Base-by-base conservation (phyloP, 345 rosid species). In the Bruguiera parviflora region DNA sequence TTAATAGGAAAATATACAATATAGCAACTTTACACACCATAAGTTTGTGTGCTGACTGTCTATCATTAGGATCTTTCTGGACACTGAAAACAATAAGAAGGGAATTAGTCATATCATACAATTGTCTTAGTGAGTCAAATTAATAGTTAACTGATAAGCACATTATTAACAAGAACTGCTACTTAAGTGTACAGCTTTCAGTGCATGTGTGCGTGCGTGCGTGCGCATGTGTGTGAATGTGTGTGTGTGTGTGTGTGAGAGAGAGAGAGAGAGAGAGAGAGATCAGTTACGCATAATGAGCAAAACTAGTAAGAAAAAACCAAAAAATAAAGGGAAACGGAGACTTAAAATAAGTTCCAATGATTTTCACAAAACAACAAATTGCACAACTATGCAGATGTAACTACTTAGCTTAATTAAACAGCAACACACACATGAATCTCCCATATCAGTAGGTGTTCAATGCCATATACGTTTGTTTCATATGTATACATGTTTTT, bases 1-100 rank as follows among this genome's bases (percentile, higher is more conserved):
- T n/a, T 47, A 24, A 68, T 18, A 1, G 10, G 22, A 56, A 20
- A 51, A 65, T 59, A 58, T 55, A 46, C 35, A 76, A 69, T n/a
- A 6, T 43, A 69, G 58, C 22, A 35, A 63, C 31, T 69, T 68
- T 56, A 73, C 75, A 32, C 69, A 87, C 97, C 90, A 88, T 61
- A 65, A 94, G 95, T 62, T 94, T 90, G 67, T 20, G 74, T 16
- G 97, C 96, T 8, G 95, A 85, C 65, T 8, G 78, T 65, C 96
- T 84, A 53, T 84, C 80, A 22, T 77, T 79, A 32, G 90, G 97
- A 43, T 91, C 95, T 61, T 94, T 89, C 66, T 88, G 88, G 49
- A 94, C 68, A 80, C 97, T 94, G 87, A 73, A 80, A 71, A 76
- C 29, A 22, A 52, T 21, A 6, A 47, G 56, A 52, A 5, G 65